A percentile compares a stretch with the other conserved stretches of the same genome.
Evolutionary conservation across 2,329 filamentous ascomycete species (phyloP).

Genomic region (Clonostachys byssicola): DNA sequence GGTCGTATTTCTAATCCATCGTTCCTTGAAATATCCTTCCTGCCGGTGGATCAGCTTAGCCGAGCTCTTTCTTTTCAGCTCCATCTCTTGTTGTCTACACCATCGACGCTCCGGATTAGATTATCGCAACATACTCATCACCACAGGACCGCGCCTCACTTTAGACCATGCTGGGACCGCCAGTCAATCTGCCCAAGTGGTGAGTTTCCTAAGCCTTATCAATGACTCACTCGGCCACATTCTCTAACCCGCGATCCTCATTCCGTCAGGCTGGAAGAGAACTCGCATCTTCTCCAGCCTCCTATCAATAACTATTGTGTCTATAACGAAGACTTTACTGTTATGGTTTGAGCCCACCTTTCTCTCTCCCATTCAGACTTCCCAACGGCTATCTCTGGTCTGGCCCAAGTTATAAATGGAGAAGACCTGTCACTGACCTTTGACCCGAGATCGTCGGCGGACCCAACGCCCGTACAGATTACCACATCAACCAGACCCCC

Average conservation of each 20-base stretch:
- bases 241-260: background rate
- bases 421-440: conserved; percentile 25
- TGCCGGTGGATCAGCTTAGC: no score
- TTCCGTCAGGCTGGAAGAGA: conserved; percentile 73
- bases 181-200: conserved; percentile 56
- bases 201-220: conserved; percentile 21
- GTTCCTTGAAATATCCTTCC: no score
- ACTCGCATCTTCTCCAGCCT: conserved; percentile 87
- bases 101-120: no score
- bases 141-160: no score
- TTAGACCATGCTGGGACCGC: conserved; percentile 38
- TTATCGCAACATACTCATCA: no score
- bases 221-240: conserved; percentile 5
- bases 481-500: conserved; percentile 94
- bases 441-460: conserved; percentile 70
- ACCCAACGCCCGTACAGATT: conserved; percentile 93
- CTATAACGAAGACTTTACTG: conserved; percentile 77
- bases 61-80: no score
- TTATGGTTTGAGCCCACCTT: conserved; percentile 56
- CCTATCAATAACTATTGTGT: conserved; percentile 98
- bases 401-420: no score
- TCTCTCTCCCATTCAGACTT: background rate
- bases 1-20: no score
- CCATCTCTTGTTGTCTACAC: no score
- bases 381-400: background rate